Evolutionary conservation across 2,329 filamentous ascomycete species (phyloP).

Genomic region (Ophiostoma quercus): DNA sequence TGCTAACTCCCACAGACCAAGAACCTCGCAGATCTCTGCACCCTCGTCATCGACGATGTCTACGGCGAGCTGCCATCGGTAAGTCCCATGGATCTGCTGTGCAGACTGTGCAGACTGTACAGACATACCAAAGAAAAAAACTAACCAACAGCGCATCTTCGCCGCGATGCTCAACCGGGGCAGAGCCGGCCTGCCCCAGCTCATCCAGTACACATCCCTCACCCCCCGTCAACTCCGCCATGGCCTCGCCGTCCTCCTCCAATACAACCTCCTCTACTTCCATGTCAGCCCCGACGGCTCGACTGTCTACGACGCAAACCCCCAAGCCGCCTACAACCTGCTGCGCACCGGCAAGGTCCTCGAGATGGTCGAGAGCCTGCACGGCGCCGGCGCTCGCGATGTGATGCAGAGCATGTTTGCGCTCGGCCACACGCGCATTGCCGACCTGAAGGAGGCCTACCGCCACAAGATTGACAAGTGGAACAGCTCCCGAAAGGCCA

Average conservation of each 20-base stretch:
- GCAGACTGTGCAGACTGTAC: no score
- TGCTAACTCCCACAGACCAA: constrained; percentile 48
- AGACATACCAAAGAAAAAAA: no score
- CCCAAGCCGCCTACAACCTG: constrained; percentile 73
- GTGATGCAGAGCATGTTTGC: constrained; percentile 70
- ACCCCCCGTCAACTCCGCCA: constrained; percentile 70
- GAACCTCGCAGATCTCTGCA: constrained; percentile 80
- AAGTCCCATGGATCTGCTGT: constrained; percentile 37
- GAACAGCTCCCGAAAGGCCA: constrained; percentile 27
- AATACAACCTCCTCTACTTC: constrained; percentile 80
- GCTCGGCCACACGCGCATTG: constrained; percentile 70
- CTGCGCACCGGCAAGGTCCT: constrained; percentile 77
- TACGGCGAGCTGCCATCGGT: constrained; percentile 91
- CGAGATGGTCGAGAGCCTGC: constrained; percentile 65
- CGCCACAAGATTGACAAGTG: constrained; percentile 31
- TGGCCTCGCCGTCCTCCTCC: constrained; percentile 76
- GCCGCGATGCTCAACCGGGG: constrained; percentile 72
- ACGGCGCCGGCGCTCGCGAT: constrained; percentile 68
- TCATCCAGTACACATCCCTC: constrained; percentile 68
- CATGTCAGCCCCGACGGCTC: constrained; percentile 51
- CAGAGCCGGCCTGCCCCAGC: constrained; percentile 63
- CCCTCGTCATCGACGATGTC: constrained; percentile 79
- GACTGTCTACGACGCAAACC: constrained; percentile 74
- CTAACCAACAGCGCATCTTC: constrained; percentile 67
- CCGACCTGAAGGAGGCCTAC: constrained; percentile 63